Evolutionary conservation across 2,329 filamentous ascomycete species (phyloP).

Genomic region (Aspergillus udagawae): DNA sequence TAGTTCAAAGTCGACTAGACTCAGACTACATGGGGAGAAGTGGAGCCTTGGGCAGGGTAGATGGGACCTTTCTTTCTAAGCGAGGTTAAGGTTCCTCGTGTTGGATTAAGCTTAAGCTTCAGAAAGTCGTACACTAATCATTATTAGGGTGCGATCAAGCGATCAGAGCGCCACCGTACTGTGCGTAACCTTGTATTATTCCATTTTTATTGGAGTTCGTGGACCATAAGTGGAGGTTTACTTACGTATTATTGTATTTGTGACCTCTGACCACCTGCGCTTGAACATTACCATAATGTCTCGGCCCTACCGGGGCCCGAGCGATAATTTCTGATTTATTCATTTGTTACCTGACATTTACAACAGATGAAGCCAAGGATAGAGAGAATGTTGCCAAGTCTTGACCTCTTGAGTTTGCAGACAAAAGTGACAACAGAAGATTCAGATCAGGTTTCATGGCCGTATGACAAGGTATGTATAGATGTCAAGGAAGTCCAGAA

Average conservation of each 20-base stretch:
- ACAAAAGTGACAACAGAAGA: background rate
- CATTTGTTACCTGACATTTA: background rate
- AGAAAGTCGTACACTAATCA: slow-evolving; percentile 33
- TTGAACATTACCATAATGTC: background rate
- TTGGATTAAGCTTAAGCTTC: slow-evolving; percentile 45
- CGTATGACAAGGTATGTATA: background rate
- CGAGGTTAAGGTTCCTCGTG: slow-evolving; percentile 40
- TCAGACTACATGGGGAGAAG: slow-evolving; percentile 9
- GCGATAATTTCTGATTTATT: background rate
- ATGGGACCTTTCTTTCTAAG: slow-evolving; percentile 24
- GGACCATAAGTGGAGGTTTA: background rate
- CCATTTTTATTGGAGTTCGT: slow-evolving; percentile 6
- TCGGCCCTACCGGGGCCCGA: background rate
- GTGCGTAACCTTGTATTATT: slow-evolving; percentile 12
- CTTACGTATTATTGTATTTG: background rate
- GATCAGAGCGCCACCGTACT: slow-evolving; percentile 32
- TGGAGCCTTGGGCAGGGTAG: slow-evolving; percentile 11
- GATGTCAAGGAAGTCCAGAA: background rate
- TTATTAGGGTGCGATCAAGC: slow-evolving; percentile 21
- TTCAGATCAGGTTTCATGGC: background rate
- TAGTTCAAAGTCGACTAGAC: background rate
- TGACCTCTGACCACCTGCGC: background rate
- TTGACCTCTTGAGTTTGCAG: background rate
- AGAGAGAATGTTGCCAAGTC: background rate
- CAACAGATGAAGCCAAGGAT: background rate